Base-by-base conservation (phyloP, 257 asterid genomes). In the Marsdenia floribunda region DNA sequence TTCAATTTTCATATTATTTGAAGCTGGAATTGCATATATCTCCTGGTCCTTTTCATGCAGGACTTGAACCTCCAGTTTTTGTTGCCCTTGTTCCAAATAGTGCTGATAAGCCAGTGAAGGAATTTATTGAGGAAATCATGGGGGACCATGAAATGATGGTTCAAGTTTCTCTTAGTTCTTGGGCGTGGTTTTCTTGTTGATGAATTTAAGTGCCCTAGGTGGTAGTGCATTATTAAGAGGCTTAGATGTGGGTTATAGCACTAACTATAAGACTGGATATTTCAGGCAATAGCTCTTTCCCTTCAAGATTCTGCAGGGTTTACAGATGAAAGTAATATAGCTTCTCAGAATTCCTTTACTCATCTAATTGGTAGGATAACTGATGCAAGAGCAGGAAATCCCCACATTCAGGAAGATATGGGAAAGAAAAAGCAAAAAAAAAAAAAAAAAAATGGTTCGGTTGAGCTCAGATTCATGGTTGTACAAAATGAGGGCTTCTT, bases 121-220 rank as follows among this genome's bases (percentile, higher is more conserved):
- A 94, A 88, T 73, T 92, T 80, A 89, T 92, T 78, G 97, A 89
- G 19, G 97, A 94, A 88, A 87, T 94, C 68, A 92, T 87, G 96
- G 97, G 95, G 15, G 97, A 94, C 84, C 97, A 92, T 82, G 96
- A 92, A 80, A 81, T 84, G 94, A 86, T 94, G 68, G 90, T 88
- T 83, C 79, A 42, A 42, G 54, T 38, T 5, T 21, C 58, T 19
- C 15, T 63, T 22, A 50, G 55, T 44, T 73, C 21, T 7, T 19
- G 22, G n/a, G 22, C 47, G 40, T 9, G 52, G 68, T 73, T 44
- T 77, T 75, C 10, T 40, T 42, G 26, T 61, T 66, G n/a, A 38
- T 74, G 21, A 65, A 52, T 71, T 76, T 72, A 13, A 33, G n/a
- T 65, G 38, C 0, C 59, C 4, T 16, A 54, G 44, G 40, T 24